Base-by-base conservation (phyloP, 495 filamentous ascomycete genomes). In the Xylaria castorea region DNA sequence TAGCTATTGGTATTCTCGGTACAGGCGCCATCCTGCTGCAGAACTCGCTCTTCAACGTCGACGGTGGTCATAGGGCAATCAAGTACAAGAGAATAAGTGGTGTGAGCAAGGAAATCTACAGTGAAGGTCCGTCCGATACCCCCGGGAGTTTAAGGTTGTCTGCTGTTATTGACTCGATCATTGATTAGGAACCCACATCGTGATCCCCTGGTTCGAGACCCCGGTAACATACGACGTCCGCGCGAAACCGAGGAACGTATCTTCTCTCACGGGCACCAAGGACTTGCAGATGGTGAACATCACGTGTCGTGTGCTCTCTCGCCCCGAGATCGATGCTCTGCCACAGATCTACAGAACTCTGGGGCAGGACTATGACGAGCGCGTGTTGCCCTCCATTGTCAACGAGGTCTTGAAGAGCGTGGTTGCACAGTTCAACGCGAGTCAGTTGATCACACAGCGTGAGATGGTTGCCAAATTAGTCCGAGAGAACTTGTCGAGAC, bases 271-370 rank as follows among this genome's bases (percentile, higher is more conserved):
- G 68, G 96, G 97, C 75, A 99, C 96, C 79, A 99, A 99, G 84
- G 96, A 99, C 83, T 85, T 99, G 81, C 96, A 99, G 88, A 99
- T 99, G 96, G 96, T 99, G 81, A 99, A 99, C 88, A 99, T 99
- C 82, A 99, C 97, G 79, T 99, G 96, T 85, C 97, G 96, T 94
- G 96, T 99, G 63, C 93, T 99, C 68, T 97, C 94, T 57, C 88
- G 93, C 79, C 96, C 96, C 71, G 90, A 92, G 48, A 85, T 98
- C 76, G 89, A 93, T 68, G 92, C 95, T 40, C 90, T 99, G 38
- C 96, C 96, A 6, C 93, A 95, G 81, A 98, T 99, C 75, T 99
- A 98, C 86, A 90, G 96, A 60, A 99, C 96, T 1, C 90, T 99
- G 12, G 96, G 96, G 40, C 91, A 91, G 57, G 96, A 99, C 84